A percentile compares a stretch with the other conserved stretches of the same genome.
phyloP scores from a whole-genome alignment of 2,329 filamentous ascomycete species.

The Hypoxylon sp. region DNA sequence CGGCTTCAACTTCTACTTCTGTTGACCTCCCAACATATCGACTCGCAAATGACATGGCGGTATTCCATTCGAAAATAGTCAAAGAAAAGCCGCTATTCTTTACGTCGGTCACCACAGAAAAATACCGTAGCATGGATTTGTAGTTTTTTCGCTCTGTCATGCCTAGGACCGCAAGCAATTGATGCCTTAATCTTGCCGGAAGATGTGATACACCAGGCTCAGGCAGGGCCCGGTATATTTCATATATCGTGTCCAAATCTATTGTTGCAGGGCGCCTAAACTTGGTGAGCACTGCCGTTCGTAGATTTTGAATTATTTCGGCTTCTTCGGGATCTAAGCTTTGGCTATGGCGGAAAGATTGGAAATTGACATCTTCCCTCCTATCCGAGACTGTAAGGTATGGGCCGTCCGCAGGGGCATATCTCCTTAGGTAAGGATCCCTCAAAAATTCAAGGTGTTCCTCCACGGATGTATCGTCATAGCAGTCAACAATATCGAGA shows the following conservation, averaged over 20 bases:
- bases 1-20: constrained; percentile 73
- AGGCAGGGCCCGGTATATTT: constrained; percentile 65
- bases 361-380: constrained; percentile 64
- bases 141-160: constrained; percentile 70
- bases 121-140: constrained; percentile 82
- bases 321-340: constrained; percentile 56
- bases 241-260: constrained; percentile 63
- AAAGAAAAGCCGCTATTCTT: constrained; percentile 80
- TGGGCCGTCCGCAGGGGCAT: constrained; percentile 66
- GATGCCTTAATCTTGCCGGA: constrained; percentile 68
- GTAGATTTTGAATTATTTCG: constrained; percentile 58
- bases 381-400: constrained; percentile 66
- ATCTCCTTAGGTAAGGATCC: constrained; percentile 69
- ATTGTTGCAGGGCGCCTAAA: constrained; percentile 60
- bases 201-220: constrained; percentile 68
- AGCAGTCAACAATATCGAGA: constrained; percentile 67
- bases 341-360: constrained; percentile 60
- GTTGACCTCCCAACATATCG: constrained; percentile 75
- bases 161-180: constrained; percentile 78
- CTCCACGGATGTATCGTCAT: constrained; percentile 64
- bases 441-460: constrained; percentile 67
- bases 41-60: constrained; percentile 83
- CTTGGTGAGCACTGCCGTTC: constrained; percentile 58
- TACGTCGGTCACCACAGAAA: constrained; percentile 87
- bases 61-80: constrained; percentile 81